Percentiles rank a stretch among this genome's conserved stretches.
These are phyloP conservation scores for Ganoderma sinense DNA, from an alignment of 1,284 basidiomycete genomes.

Conservation along the genomic window DNA sequence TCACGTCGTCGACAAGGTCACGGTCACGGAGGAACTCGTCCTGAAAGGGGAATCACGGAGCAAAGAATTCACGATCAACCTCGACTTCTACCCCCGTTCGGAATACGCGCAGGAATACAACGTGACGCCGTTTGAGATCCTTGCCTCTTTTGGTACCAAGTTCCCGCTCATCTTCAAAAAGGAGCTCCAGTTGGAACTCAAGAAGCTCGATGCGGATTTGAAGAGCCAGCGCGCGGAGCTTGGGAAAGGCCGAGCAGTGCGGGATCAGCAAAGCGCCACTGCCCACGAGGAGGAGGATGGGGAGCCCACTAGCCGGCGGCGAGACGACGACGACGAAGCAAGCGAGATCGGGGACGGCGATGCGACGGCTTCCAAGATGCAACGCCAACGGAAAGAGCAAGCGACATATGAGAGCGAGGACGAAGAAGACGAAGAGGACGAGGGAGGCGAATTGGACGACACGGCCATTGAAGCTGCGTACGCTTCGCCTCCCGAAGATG, in stretches of 20 bases:
- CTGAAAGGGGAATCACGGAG: conserved; percentile 75
- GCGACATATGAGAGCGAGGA: conserved; percentile 61
- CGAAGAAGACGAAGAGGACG: conserved; percentile 61
- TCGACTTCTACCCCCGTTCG: conserved; percentile 87
- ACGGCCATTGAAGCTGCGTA: conserved; percentile 78
- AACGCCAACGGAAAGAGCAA: conserved; percentile 54
- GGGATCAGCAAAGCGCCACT: conserved; percentile 50
- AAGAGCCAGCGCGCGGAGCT: conserved; percentile 84
- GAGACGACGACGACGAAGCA: conserved; percentile 50
- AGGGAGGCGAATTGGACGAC: conserved; percentile 61
- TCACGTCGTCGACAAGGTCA: conserved; percentile 88
- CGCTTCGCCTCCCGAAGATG: conserved; percentile 54
- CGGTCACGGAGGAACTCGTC: conserved; percentile 83
- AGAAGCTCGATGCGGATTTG: conserved; percentile 84
- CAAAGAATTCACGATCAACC: conserved; percentile 85
- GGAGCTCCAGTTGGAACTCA: conserved; percentile 89
- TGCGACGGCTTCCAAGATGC: conserved; percentile 51
- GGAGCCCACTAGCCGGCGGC: conserved; percentile 65
- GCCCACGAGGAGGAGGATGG: conserved; percentile 62
- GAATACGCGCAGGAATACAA: conserved; percentile 92
- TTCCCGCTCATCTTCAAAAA: conserved; percentile 90
- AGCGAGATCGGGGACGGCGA: conserved; percentile 45
- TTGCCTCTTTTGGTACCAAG: conserved; percentile 75
- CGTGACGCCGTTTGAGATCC: conserved; percentile 77
- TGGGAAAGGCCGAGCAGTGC: conserved; percentile 76